Base-by-base conservation (phyloP, 108 stramenopile genomes). In the Mediolabrus comicus region DNA sequence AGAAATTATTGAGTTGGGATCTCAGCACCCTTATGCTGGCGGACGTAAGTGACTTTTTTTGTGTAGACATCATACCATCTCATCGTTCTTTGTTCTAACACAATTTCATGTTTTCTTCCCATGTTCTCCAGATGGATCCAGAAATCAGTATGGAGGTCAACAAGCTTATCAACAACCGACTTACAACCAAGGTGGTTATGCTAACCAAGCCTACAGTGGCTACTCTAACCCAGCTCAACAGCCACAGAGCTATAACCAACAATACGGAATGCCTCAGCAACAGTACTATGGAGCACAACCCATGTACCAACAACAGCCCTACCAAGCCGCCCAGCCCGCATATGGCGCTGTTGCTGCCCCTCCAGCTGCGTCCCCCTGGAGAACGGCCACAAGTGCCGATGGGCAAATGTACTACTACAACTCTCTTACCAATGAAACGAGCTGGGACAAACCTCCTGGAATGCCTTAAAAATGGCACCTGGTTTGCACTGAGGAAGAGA, bases 341-440 rank as follows among this genome's bases (percentile, higher is more conserved):
- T 52, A 35, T 19, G 28, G 29, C 17, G 55, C 16, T 14, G 55
- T 31, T 11, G 39, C 54, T 10, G 32, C 14, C 11, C 65, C 71
- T n/a, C 57, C 75, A 34, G 54, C 49, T 35, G 62, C 59, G 12
- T 84, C 83, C 41, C 77, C 71, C 4, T 92, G 92, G 92, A 82
- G 86, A 61, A 69, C 85, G 14, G 84, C 86, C 41, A 74, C 85
- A 14, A 68, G 87, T 11, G 79, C 84, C 17, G 89, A 92, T 72
- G 94, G 94, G 22, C 92, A 95, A 72, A 59, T 87, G 30, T 97
- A 97, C 70, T 97, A 95, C 53, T 97, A 94, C 86, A 95, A 97
- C 66, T 85, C 89, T 61, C 69, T 80, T 52, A 91, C 92, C 2
- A 82, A 87, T 4, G 89, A 90, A 74, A 95, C 94, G 1, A 83